Evolutionary conservation across 495 filamentous ascomycete species (phyloP), one percentile per base, ranked within the genome.

Genomic region (Neurospora sp.): DNA sequence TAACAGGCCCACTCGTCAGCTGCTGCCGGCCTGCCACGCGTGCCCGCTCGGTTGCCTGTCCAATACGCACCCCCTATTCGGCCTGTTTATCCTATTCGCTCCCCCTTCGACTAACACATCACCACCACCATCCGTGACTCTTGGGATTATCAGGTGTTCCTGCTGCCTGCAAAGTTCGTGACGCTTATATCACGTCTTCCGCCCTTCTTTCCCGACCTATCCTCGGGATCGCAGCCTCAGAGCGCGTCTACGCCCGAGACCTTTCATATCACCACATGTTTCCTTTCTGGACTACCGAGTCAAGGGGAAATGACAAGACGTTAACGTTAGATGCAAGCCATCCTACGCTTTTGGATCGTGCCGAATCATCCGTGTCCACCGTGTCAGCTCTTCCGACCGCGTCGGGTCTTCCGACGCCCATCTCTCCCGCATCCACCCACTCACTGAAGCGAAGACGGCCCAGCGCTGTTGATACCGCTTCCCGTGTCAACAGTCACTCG

Each of bases 241-340:
- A 65, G 35, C 53, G 53, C 53, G 14, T 65, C 22, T 65, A 17
- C 53, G 12, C 70, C 31, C 27, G 53, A 65, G 53, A 35, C 27
- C 27, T 65, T 65, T 14, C 14, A 65, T 77, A 75, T 79, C 79
- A 78, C 76, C 76, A 79, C 76, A 85, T 85, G 84, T 85, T 84
- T 79, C 81, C 81, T 74, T 86, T 86, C 76, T 86, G 84, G 84
- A 77, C 78, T 75, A 82, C 83, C 75, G 83, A 85, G 71, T 77
- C 82, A 17, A 82, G 81, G 83, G 84, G 80, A 83, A 82, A 80
- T 77, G 81, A 84, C 40, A 84, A 81, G 79, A 77, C 81, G 70
- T 40, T 79, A 68, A 31, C 70, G 27, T 70, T 68, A 65, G 74
- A 77, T 41, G 73, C 35, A 68, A 72, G 42, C 45, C 70, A 69